Evolutionary conservation across 768 basidiomycete species (phyloP).

Genomic region (Hortiboletus campestris): DNA sequence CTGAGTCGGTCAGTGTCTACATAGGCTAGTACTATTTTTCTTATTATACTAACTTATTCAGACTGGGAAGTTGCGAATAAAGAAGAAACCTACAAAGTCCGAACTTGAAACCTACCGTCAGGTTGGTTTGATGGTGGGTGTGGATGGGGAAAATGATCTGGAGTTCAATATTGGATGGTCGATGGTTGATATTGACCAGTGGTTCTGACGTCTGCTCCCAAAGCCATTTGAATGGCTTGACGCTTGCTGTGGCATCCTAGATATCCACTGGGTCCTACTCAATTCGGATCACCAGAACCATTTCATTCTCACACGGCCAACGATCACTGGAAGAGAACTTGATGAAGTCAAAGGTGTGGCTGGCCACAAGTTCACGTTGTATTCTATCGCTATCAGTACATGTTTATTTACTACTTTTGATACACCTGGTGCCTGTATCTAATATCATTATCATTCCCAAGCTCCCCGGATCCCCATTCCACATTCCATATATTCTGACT

Average conservation of each 20-base stretch:
- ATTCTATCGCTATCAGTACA: too few relatives aligned
- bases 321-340: too few relatives aligned
- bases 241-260: not conserved
- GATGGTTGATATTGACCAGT: not conserved
- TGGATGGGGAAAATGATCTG: not conserved
- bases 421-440: too few relatives aligned
- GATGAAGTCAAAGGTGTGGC: too few relatives aligned
- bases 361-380: too few relatives aligned
- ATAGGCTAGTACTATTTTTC: not conserved
- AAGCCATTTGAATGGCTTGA: conserved; percentile 11
- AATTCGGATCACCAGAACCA: too few relatives aligned
- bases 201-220: not conserved
- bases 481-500: too few relatives aligned
- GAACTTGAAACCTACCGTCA: not conserved
- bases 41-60: not conserved
- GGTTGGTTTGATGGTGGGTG: not conserved
- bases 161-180: conserved; percentile 1
- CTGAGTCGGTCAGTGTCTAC: not conserved
- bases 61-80: not conserved
- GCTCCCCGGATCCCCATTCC: too few relatives aligned
- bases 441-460: too few relatives aligned
- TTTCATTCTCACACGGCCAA: too few relatives aligned
- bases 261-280: not conserved
- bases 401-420: too few relatives aligned
- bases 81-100: not conserved